Base-by-base conservation (phyloP, 2,329 filamentous ascomycete species). In the Xylaria sp. region DNA sequence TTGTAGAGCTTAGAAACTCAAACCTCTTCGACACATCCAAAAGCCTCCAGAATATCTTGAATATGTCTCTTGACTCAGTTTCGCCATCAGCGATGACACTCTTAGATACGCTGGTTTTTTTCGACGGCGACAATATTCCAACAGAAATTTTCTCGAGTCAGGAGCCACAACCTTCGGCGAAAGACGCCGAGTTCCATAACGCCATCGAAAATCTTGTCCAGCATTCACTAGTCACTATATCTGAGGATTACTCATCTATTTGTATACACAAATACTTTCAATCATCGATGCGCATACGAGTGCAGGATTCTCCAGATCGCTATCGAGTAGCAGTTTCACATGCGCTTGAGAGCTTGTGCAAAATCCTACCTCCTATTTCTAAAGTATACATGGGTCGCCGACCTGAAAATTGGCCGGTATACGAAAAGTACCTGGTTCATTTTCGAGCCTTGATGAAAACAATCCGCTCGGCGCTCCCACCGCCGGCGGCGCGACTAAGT, bases 251-350 rank as follows among this genome's bases (percentile, higher is more conserved):
- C 42, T 47, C 42, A 9, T 47, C 42, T 47, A 47, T 47, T 9
- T 47, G 42, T 47, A 47, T 47, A 47, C 42, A 47, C 42, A 11
- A 47, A 47, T 47, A 47, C n/a, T 47, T 47, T 47, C 42, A 47
- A 47, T 47, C 42, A 47, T 11, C 42, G 42, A 47, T 47, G 42
- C 42, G 42, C 42, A 47, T 47, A 47, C 42, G 42, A 7, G 42
- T 47, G 42, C 42, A 47, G 42, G 17, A 17, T 47, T 47, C 42
- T 47, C 42, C 42, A 47, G 42, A 47, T 47, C 42, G 42, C 8
- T 47, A 47, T n/a, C 42, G n/a, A 47, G 42, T n/a, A 47, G 42
- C 42, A 47, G n/a, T 47, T 47, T 47, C 17, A 47, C 42, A 47
- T 47, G 42, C 17, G 42, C 42, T 47, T 9, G 42, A 47, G 42